These are phyloP conservation scores for Metrosideros polymorpha DNA, from an alignment of 441 rosid genomes.

Conservation along the genomic window DNA sequence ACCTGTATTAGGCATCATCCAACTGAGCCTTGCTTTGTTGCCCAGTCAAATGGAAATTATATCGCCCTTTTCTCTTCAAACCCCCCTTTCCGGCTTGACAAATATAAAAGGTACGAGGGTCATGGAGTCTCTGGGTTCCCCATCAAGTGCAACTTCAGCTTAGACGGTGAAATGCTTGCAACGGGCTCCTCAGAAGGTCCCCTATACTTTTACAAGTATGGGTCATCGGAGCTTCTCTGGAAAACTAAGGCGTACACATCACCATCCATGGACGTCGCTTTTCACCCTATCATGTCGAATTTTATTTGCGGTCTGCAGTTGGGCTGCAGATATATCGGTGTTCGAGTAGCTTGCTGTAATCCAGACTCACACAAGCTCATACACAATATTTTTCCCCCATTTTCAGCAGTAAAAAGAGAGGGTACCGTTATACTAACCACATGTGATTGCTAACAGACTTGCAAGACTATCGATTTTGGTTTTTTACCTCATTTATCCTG, in stretches of 20 bases:
- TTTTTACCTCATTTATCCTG: not conserved
- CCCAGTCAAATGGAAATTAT: constrained; percentile 83
- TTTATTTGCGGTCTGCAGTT: constrained; percentile 68
- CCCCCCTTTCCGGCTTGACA: constrained; percentile 80
- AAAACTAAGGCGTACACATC: constrained; percentile 58
- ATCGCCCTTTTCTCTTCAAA: constrained; percentile 60
- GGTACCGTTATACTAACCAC: not conserved
- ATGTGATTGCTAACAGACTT: not conserved
- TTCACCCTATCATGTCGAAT: constrained; percentile 55
- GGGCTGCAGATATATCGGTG: constrained; percentile 64
- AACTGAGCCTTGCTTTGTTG: constrained; percentile 46
- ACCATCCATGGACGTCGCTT: constrained; percentile 55
- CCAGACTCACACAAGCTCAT: not conserved
- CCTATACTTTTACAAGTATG: constrained; percentile 41
- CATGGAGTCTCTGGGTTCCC: constrained; percentile 79
- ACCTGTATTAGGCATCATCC: constrained; percentile 66
- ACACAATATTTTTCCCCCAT: not conserved
- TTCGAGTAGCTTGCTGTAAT: not conserved
- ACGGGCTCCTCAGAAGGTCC: constrained; percentile 74
- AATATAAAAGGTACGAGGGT: constrained; percentile 58
- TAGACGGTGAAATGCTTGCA: constrained; percentile 48
- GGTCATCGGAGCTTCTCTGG: constrained; percentile 34
- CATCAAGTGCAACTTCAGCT: constrained; percentile 63
- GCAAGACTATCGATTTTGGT: not conserved
- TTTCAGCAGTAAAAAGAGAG: not conserved